Conservation (phyloP, 352 stramenopile species). For the Halophytophthora batemanensis region DNA sequence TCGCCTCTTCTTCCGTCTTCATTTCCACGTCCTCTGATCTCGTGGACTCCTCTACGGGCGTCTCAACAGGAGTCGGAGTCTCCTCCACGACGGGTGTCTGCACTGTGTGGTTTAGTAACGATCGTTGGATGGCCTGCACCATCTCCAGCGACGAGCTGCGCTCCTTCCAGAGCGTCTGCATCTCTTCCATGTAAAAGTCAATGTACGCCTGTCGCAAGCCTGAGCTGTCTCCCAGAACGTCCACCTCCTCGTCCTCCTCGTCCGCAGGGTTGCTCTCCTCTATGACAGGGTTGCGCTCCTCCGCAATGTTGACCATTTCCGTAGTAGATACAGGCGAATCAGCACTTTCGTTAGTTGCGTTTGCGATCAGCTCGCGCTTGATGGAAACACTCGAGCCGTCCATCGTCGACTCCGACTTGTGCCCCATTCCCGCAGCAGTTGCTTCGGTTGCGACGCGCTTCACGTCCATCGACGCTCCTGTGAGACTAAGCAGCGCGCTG, state of each 20-base stretch:
- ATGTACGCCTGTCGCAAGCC: constrained; percentile 65
- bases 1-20: constrained; percentile 17
- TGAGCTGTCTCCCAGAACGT: constrained; percentile 43
- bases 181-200: constrained; percentile 78
- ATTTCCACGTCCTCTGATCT: constrained; percentile 20
- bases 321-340: constrained; percentile 2
- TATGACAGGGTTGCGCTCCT: constrained; percentile 6
- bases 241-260: constrained; percentile 15
- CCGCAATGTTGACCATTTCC: constrained; percentile 18
- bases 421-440: constrained; percentile 5
- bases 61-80: constrained; percentile 3
- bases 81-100: constrained; percentile 4
- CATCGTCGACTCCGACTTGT: constrained; percentile 12
- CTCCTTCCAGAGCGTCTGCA: constrained; percentile 82
- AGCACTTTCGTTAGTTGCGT: constrained; percentile 9
- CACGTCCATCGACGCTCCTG: constrained; percentile 8
- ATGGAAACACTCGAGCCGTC: constrained; percentile 28
- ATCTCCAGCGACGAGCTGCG: constrained; percentile 72
- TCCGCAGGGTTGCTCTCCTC: constrained; percentile 1
- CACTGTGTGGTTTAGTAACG: constrained; percentile 31
- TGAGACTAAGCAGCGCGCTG: constrained; percentile 50
- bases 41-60: not conserved
- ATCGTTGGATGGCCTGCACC: constrained; percentile 68
- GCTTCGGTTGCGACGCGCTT: constrained; percentile 14
- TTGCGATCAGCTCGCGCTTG: constrained; percentile 49